phyloP scores from a whole-genome alignment of 371 early-diverging fungal species.

The Zopfochytrium polystomum region DNA sequence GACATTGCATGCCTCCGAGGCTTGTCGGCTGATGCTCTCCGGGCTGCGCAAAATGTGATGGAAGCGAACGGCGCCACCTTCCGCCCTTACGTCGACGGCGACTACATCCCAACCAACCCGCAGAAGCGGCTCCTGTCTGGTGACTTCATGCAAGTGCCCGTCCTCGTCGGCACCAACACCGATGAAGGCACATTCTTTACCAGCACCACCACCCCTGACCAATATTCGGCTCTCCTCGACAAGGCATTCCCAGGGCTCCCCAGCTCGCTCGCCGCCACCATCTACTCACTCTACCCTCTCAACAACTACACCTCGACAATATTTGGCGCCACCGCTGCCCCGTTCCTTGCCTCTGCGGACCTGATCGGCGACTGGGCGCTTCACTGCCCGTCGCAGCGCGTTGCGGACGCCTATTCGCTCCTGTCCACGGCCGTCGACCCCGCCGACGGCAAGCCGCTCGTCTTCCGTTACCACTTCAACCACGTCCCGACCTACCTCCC shows the following conservation, averaged over 20 bases:
- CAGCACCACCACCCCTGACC: background rate
- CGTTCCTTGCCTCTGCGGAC: background rate
- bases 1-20: too few species aligned
- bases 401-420: background rate
- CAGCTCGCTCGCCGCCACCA: background rate
- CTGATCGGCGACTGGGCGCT: background rate
- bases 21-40: too few species aligned
- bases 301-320: background rate
- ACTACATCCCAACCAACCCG: background rate
- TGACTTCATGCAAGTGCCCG: background rate
- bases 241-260: background rate
- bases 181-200: background rate
- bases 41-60: too few species aligned
- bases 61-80: too few species aligned
- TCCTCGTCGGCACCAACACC: background rate
- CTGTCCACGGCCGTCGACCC: background rate
- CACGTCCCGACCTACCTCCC: background rate
- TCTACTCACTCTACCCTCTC: background rate
- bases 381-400: background rate
- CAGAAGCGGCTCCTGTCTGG: background rate
- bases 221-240: background rate
- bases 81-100: background rate
- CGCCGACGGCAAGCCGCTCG: background rate
- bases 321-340: background rate
- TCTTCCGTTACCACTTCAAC: conserved; percentile 4